Evolutionary conservation across 345 rosid species (phyloP).

Genomic region (Conringia planisiliqua): DNA sequence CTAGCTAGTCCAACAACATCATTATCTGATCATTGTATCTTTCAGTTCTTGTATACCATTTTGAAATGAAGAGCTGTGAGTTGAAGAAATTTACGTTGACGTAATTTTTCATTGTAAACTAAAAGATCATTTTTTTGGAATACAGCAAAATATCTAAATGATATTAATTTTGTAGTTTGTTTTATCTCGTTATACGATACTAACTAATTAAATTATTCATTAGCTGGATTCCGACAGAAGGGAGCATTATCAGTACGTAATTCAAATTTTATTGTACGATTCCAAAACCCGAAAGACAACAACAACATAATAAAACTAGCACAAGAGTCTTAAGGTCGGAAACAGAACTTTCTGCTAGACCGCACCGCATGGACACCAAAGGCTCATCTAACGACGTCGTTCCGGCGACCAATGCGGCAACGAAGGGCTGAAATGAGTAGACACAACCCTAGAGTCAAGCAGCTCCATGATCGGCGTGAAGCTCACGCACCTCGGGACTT

Average conservation of each 20-base stretch:
- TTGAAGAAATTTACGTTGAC: neutral
- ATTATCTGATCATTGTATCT: neutral
- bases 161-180: neutral
- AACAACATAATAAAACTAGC: neutral
- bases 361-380: neutral
- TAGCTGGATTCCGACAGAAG: neutral
- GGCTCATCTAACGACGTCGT: slow-evolving; percentile 34
- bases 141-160: neutral
- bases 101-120: neutral
- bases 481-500: slow-evolving; percentile 83
- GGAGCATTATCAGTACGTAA: neutral
- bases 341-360: slow-evolving; percentile 9
- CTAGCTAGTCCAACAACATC: neutral
- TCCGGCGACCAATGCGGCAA: slow-evolving; percentile 70
- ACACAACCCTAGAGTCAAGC: slow-evolving; percentile 64
- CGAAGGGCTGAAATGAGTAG: slow-evolving; percentile 68
- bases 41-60: neutral
- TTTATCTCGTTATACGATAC: neutral
- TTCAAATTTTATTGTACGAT: slow-evolving; percentile 23
- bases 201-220: neutral
- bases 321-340: neutral
- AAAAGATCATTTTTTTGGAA: neutral
- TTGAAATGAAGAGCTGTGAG: neutral
- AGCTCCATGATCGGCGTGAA: slow-evolving; percentile 75
- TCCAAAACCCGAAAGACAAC: slow-evolving; percentile 24